Evolutionary conservation across 2,329 filamentous ascomycete species (phyloP), one percentile per base, ranked within the genome.

Genomic region (Hymenoscyphus fraxineus): DNA sequence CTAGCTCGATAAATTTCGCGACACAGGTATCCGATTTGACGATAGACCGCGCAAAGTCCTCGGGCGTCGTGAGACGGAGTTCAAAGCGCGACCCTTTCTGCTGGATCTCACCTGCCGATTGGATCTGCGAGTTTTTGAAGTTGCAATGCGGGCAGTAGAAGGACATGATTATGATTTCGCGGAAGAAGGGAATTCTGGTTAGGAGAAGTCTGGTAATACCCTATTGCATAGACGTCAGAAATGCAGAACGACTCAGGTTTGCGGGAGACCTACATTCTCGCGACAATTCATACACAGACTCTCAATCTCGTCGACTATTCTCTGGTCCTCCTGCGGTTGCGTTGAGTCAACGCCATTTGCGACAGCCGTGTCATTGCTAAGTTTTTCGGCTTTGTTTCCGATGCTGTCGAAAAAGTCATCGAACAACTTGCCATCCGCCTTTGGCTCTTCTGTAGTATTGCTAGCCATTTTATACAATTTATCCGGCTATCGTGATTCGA

Each of bases 141-240:
- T 88, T 82, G 80, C 95, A 99, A 78, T 97, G 87, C 6, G 92
- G 88, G 82, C 95, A 99, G 70, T 86, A 85, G 78, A 99, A 99
- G 67, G 94, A 98, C 88, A 97, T 97, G 77, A 99, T 86, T 73
- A 99, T 92, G 68, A 99, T 88, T 78, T 99, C 94, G 80, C 93
- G 92, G 82, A 99, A 99, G 83, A 92, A 98, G 16, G 95, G 95
- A 63, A 99, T 97, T 69, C 88, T 87, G 16, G 96, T 96, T 62
- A 99, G 87, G 55, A 99, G 87, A 27, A 99, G 85, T 65, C 89
- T 86, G 15, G 95, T 99, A 1, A 82, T 85, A 73, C 95, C 95
- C 91, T 96, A 66, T 19, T 19, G 19, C 15, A 59, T 22, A 59
- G 15, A 54, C 40, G 41, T 68, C 59, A 62, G 61, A 15, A 57